Conservation (phyloP, 495 filamentous ascomycete species). For the Pyrenula massariospora region DNA sequence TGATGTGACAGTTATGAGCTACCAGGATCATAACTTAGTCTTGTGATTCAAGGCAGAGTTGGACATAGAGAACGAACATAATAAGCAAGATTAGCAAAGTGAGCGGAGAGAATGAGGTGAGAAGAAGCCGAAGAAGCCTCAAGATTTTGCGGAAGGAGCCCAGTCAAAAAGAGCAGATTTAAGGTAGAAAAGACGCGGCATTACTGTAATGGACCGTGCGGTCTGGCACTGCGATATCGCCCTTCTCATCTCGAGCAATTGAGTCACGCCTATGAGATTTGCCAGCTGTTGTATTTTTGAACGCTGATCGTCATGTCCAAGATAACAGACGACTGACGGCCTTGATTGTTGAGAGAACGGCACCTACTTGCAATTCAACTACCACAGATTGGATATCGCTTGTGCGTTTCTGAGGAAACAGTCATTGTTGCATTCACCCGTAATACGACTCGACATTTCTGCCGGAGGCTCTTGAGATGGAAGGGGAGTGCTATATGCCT, state of each 20-base stretch:
- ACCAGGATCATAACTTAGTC: not conserved
- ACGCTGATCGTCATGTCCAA: too few species aligned
- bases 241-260: not conserved
- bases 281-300: too few species aligned
- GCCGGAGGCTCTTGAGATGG: too few species aligned
- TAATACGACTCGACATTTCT: too few species aligned
- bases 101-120: not conserved
- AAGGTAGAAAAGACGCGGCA: not conserved
- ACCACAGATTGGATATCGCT: too few species aligned
- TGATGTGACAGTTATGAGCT: not conserved
- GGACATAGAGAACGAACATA: not conserved
- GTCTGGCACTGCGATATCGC: not conserved
- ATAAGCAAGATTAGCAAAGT: not conserved
- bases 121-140: not conserved
- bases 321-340: too few species aligned
- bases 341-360: too few species aligned
- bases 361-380: too few species aligned
- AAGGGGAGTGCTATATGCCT: too few species aligned
- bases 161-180: not conserved
- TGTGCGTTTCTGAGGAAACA: too few species aligned
- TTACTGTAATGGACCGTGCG: not conserved
- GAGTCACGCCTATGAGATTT: too few species aligned
- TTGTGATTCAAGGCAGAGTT: not conserved
- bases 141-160: not conserved
- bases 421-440: too few species aligned